Base-by-base conservation (phyloP, 2,329 filamentous ascomycete species). In the Bimuria novae-zelandiae region DNA sequence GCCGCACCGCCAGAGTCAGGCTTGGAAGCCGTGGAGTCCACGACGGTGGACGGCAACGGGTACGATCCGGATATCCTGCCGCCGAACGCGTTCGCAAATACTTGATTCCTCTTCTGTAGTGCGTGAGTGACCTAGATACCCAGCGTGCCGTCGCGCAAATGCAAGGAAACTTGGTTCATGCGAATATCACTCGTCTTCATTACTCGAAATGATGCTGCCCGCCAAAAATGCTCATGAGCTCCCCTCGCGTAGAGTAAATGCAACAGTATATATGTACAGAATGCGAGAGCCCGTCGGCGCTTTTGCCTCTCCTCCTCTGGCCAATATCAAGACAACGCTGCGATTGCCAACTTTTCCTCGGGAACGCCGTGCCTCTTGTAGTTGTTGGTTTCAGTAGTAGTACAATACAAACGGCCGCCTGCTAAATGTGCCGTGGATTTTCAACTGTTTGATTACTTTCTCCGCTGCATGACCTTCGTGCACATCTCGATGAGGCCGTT, bases 401-500 rank as follows among this genome's bases (percentile, higher is more conserved):
- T 40, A n/a, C n/a, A 17, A 21, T 47, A 47, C 44, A 47, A 21
- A 29, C 12, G 29, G 30, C 44, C 25, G 33, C 33, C 8, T 25
- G 30, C 21, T 22, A 16, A 35, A 33, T 33, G 30, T 47, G 8
- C 23, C 8, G 6, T 12, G 8, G 4, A 7, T 25, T 25, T 27
- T 14, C 17, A 7, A 60, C 55, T 3, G 19, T 21, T 11, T 7
- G 27, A 10, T 32, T 80, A 97, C 76, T 96, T 97, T 73, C 91
- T 83, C 68, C 93, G 84, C 76, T 91, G 88, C 79, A 96, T 85
- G 14, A 92, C 92, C 79, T 96, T 97, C 64, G 88, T 84, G 62
- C 92, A 95, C 90, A 97, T 97, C 68, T 97, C 91, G 40, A 96
- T 80, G 35, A 99, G 80, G 0, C 93, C 93, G 25, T 89, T 84